Evolutionary conservation across 75 land plant genomes (phyloP).

Genomic region (Picea sitchensis): DNA sequence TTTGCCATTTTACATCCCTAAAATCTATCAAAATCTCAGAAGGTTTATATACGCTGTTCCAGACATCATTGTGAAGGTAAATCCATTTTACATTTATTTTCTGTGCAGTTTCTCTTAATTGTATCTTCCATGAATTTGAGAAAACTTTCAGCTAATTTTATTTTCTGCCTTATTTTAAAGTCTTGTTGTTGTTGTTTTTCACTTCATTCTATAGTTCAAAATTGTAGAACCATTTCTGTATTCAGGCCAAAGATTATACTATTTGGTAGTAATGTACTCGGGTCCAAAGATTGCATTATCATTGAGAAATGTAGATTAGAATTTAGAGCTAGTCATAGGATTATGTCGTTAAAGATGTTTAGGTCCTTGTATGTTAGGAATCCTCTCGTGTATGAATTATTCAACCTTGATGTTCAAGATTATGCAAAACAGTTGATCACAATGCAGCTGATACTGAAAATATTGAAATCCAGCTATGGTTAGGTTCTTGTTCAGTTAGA

Average conservation of each 20-base stretch:
- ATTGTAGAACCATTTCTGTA: too few relatives aligned
- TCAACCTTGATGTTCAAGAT: too few relatives aligned
- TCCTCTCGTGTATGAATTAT: too few relatives aligned
- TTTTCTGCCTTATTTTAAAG: background rate
- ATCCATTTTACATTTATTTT: background rate
- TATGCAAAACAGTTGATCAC: background rate
- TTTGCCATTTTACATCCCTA: conserved; percentile 53
- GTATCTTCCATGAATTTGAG: background rate
- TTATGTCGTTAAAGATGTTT: too few relatives aligned
- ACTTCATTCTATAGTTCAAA: too few relatives aligned
- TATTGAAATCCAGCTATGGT: background rate
- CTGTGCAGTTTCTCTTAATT: background rate
- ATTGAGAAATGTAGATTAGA: too few relatives aligned
- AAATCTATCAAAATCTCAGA: conserved; percentile 16
- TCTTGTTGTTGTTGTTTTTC: background rate
- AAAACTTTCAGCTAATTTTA: background rate
- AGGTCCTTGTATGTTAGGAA: too few relatives aligned
- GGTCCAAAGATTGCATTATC: too few relatives aligned
- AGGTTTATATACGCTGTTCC: conserved; percentile 45
- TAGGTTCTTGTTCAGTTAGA: conserved; percentile 1
- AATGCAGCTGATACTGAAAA: background rate
- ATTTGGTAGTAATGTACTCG: too few relatives aligned
- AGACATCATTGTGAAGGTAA: conserved; percentile 50
- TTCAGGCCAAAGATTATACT: too few relatives aligned
- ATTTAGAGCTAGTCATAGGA: too few relatives aligned